These are phyloP conservation scores for Anacardium occidentale DNA, from an alignment of 345 rosid genomes.

Conservation along the genomic window DNA sequence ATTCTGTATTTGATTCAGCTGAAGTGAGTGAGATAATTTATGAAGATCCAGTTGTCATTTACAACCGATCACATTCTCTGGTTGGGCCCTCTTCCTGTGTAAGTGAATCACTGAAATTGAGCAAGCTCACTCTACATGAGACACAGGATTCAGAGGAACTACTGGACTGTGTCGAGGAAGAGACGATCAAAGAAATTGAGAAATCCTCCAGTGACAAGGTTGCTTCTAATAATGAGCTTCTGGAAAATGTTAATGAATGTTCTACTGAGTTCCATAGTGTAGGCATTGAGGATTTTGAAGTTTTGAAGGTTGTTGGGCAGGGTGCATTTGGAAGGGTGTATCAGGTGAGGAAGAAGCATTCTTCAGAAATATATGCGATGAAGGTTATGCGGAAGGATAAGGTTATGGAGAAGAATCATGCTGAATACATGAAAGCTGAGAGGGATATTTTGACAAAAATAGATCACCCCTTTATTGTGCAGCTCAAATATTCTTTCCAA, in stretches of 20 bases:
- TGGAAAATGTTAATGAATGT: slow-evolving; percentile 24
- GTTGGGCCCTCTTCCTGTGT: slow-evolving; percentile 78
- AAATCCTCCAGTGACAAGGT: slow-evolving; percentile 32
- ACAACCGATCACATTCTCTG: slow-evolving; percentile 81
- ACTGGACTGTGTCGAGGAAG: slow-evolving; percentile 39
- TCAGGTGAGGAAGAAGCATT: slow-evolving; percentile 82
- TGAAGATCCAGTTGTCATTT: slow-evolving; percentile 67
- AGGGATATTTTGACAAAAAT: slow-evolving; percentile 80
- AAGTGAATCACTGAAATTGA: slow-evolving; percentile 59
- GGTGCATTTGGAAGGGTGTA: slow-evolving; percentile 97
- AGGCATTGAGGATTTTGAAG: slow-evolving; percentile 84
- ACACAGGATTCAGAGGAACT: slow-evolving; percentile 46
- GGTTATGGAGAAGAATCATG: slow-evolving; percentile 90
- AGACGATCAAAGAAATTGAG: slow-evolving; percentile 32
- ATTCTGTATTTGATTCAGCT: slow-evolving; percentile 26
- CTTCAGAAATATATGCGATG: slow-evolving; percentile 90
- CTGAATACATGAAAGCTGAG: slow-evolving; percentile 94
- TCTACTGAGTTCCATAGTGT: slow-evolving; percentile 33
- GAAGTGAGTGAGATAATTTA: slow-evolving; percentile 45
- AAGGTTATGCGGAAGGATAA: slow-evolving; percentile 97
- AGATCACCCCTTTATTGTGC: slow-evolving; percentile 92
- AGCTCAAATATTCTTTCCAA: slow-evolving; percentile 85
- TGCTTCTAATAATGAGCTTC: slow-evolving; percentile 24
- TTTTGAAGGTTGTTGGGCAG: slow-evolving; percentile 83
- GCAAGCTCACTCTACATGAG: slow-evolving; percentile 56